Conservation (phyloP, 2,329 filamentous ascomycete species). For the Colletotrichum camelliae region DNA sequence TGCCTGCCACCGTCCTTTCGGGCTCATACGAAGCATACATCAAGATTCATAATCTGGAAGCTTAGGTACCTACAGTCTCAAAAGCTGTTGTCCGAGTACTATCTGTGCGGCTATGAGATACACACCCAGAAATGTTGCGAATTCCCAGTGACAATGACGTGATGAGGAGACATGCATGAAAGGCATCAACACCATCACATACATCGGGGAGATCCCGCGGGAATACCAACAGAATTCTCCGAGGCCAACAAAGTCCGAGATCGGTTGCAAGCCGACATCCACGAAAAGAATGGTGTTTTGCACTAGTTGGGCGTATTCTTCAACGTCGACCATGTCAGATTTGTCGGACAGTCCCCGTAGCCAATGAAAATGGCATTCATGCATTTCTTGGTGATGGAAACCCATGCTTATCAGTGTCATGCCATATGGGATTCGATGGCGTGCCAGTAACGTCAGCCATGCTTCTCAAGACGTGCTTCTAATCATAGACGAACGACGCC, state of each 20-base stretch:
- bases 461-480: background rate
- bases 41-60: background rate
- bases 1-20: background rate
- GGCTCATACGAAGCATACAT: background rate
- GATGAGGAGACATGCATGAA: background rate
- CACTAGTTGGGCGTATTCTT: background rate
- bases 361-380: background rate
- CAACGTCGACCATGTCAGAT: background rate
- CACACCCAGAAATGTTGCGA: background rate
- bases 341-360: background rate
- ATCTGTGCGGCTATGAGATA: background rate
- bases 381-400: rapidly evolving
- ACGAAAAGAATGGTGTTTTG: background rate
- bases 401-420: background rate
- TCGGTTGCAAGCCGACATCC: background rate
- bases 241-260: background rate
- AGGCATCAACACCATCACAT: background rate
- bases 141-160: background rate
- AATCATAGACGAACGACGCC: background rate
- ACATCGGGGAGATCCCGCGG: background rate
- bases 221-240: background rate
- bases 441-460: background rate
- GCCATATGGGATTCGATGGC: background rate
- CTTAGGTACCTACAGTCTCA: background rate
- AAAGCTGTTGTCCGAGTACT: background rate